Evolutionary conservation across 192 early-diverging fungal genomes (phyloP), one percentile per base, ranked within the genome.

Genomic region (Coemansia sp.): DNA sequence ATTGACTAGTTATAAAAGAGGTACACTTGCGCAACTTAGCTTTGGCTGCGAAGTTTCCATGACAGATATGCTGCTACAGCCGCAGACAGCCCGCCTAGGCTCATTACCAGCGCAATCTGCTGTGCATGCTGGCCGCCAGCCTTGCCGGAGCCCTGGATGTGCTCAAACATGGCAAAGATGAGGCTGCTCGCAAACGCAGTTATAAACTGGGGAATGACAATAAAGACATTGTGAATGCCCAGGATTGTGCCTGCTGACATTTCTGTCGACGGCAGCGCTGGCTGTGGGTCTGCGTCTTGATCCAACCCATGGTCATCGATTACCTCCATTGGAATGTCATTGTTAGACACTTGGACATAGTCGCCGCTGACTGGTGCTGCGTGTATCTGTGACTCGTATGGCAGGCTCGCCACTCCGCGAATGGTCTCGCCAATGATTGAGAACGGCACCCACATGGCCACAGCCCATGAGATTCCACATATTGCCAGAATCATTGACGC

Each of bases 171-270:
- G 53, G 82, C 84, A 72, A 95, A 89, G 20, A 92, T 63, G 4
- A 89, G 69, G 68, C 88, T 85, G 62, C 87, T 87, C 20, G 92
- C 73, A 44, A 93, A 70, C 9, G 92, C 90, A n/a, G 88, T 87
- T 3, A 88, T 73, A 70, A 98, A 93, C 73, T 98, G 97, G 10
- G 97, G 97, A 46, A 95, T 64, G 4, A 94, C 92, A 55, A 96
- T 89, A 68, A 93, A 96, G 68, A 97, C 89, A 70, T 98, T 98
- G 76, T 96, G 93, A 21, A 97, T 91, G 2, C 95, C 97, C 40
- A 97, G 78, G 10, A 95, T 85, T 47, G 92, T 84, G 20, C 90
- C 90, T 0, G 89, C 85, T 8, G 89, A 88, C 10, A 83, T 11
- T 62, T 65, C 55, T 7, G 55, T 18, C 28, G 31, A 17, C 26